A percentile compares a stretch with the other conserved stretches of the same genome.
Evolutionary conservation across 192 early-diverging fungal species (phyloP).

Genomic region (Linnemannia zychae): DNA sequence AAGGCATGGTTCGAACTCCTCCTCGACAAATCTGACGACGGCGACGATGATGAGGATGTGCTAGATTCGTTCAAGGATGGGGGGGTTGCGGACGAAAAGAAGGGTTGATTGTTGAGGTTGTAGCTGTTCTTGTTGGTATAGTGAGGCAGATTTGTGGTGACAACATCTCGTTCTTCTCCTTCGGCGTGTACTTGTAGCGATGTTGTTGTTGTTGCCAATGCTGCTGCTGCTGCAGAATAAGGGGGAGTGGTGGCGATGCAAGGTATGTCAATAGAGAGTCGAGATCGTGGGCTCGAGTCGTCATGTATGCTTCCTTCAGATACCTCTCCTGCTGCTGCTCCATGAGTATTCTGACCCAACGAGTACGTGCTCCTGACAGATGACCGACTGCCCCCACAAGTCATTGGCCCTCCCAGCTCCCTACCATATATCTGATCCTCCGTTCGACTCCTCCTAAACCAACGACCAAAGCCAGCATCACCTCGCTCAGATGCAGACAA

Average conservation of each 20-base stretch:
- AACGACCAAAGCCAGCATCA: neutral
- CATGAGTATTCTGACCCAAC: neutral
- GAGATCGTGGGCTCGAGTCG: neutral
- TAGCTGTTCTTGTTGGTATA: neutral
- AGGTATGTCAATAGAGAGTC: constrained; percentile 30
- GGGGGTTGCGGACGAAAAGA: neutral
- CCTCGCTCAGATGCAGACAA: neutral
- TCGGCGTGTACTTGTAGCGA: neutral
- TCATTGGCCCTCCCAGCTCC: neutral
- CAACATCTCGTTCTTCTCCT: constrained; percentile 8
- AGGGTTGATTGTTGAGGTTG: neutral
- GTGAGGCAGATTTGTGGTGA: neutral
- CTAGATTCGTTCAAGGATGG: neutral
- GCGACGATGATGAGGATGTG: neutral
- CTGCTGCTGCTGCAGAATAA: neutral
- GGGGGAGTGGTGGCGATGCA: constrained; percentile 12
- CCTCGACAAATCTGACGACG: constrained; percentile 10
- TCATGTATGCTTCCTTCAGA: neutral
- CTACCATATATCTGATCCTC: neutral
- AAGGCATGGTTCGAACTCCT: constrained; percentile 11
- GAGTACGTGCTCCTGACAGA: neutral
- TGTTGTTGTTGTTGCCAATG: neutral
- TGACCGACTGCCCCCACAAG: neutral
- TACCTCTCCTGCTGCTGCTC: neutral
- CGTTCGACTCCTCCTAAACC: neutral